Percentiles rank a stretch among this genome's conserved stretches.
These are phyloP conservation scores for Colletotrichum sp. DNA, from an alignment of 2,329 filamentous ascomycete genomes.

Conservation along the genomic window DNA sequence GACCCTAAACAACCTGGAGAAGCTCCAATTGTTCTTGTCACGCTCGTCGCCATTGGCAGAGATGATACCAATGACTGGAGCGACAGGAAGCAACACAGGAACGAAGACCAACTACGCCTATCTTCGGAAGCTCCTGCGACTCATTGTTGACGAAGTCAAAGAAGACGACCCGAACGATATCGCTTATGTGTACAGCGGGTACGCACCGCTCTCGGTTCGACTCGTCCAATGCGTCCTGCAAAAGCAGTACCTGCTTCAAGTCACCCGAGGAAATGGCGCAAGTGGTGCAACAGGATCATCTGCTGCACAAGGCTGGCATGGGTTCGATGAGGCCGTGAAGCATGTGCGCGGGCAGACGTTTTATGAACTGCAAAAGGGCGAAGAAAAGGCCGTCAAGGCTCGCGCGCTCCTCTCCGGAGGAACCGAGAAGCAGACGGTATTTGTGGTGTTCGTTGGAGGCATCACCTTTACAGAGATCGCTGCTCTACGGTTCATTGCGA, in stretches of 20 bases:
- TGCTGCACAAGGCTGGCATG: constrained; percentile 80
- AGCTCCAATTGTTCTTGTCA: constrained; percentile 83
- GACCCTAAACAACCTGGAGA: constrained; percentile 87
- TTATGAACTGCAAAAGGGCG: constrained; percentile 88
- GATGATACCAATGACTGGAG: constrained; percentile 77
- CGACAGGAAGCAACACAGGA: constrained; percentile 64
- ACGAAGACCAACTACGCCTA: constrained; percentile 90
- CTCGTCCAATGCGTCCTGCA: constrained; percentile 93
- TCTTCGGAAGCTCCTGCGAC: constrained; percentile 81
- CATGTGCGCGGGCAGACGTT: constrained; percentile 89
- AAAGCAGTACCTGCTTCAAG: constrained; percentile 79
- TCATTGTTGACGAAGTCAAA: constrained; percentile 96
- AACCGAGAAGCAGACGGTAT: constrained; percentile 80
- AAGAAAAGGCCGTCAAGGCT: constrained; percentile 90
- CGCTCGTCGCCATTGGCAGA: constrained; percentile 79
- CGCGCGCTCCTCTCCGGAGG: constrained; percentile 80
- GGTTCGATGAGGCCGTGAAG: constrained; percentile 91
- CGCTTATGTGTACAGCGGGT: constrained; percentile 97
- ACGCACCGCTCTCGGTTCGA: constrained; percentile 89
- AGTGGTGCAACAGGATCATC: constrained; percentile 46
- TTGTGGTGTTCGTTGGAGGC: constrained; percentile 97
- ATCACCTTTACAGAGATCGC: constrained; percentile 97
- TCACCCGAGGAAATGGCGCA: constrained; percentile 67
- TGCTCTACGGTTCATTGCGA: constrained; percentile 87
- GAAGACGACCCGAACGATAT: constrained; percentile 94